Base-by-base conservation (phyloP, 2,329 filamentous ascomycete species). In the Aureobasidium sp. region DNA sequence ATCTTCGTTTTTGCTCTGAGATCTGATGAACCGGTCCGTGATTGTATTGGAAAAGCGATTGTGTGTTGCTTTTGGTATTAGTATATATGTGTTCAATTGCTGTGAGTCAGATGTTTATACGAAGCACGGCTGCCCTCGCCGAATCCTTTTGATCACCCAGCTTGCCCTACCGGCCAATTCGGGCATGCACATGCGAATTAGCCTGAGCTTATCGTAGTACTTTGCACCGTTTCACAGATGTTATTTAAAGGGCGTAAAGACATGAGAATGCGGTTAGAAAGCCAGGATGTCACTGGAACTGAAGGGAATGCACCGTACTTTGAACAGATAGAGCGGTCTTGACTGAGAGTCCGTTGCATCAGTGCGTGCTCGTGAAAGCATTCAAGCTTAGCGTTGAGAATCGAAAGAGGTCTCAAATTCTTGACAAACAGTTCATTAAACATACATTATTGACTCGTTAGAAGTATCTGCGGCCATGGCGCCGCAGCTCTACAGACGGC, bases 51-150 rank as follows among this genome's bases (percentile, higher is more conserved):
- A 10, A 36, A 25, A 8, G 7, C n/a, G 3, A 15, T 36, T 36
- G 7, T n/a, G 6, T 36, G 32, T 27, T 25, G 29, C 15, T 32
- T 29, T 29, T 48, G n/a, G n/a, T 21, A n/a, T 7, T 50, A 6
- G 5, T 41, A 41, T 42, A 32, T 32, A 54, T 42, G 25, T 30
- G 16, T 30, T 21, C 15, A 15, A 21, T 54, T 21, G 36, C 7
- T 54, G 37, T 54, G 50, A 54, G 30, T 54, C 50, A 54, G 50
- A 41, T 32, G 50, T n/a, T 32, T 41, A 30, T 52, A 52, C 48
- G 32, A 37, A 34, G 47, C 45, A 32, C 45, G 45, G 41, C 32
- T 34, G 6, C 32, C 32, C 9, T 34, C 44, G 13, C 27, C 15
- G 3, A 11, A 11, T 8, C 27, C 27, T 48, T 30, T 37, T 52